These are phyloP conservation scores for Pythium phragmitis DNA, from an alignment of 352 stramenopile genomes.

Conservation along the genomic window DNA sequence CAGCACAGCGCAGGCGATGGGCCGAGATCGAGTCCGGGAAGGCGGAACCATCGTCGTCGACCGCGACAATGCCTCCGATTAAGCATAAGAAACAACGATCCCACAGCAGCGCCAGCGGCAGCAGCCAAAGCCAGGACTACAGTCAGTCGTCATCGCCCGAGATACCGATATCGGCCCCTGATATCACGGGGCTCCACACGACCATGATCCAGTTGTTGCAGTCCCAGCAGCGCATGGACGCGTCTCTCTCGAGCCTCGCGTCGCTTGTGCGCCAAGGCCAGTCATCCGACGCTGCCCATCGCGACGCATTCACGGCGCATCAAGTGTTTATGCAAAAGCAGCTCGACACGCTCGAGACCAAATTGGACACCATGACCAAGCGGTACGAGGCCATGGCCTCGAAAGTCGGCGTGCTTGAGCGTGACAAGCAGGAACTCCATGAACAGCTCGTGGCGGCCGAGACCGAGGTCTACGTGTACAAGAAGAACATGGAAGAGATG, in stretches of 20 bases:
- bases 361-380: conserved; percentile 18
- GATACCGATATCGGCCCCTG: background rate
- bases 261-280: conserved; percentile 9
- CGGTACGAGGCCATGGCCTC: conserved; percentile 17
- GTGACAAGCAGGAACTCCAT: conserved; percentile 18
- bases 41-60: background rate
- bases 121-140: conserved; percentile 6
- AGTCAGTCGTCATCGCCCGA: background rate
- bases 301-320: conserved; percentile 14
- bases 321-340: conserved; percentile 26
- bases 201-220: conserved; percentile 36
- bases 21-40: conserved; percentile 18
- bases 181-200: conserved; percentile 27
- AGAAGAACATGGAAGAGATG: conserved; percentile 20
- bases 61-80: background rate
- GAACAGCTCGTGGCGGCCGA: conserved; percentile 18
- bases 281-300: background rate
- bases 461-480: conserved; percentile 25
- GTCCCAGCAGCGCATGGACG: conserved; percentile 21
- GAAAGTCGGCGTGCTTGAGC: conserved; percentile 13
- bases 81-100: conserved; percentile 12
- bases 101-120: background rate
- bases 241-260: conserved; percentile 1
- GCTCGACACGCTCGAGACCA: conserved; percentile 26
- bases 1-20: conserved; percentile 14